phyloP scores from a whole-genome alignment of 176 grass and related monocot species.

The Musa itinerans region DNA sequence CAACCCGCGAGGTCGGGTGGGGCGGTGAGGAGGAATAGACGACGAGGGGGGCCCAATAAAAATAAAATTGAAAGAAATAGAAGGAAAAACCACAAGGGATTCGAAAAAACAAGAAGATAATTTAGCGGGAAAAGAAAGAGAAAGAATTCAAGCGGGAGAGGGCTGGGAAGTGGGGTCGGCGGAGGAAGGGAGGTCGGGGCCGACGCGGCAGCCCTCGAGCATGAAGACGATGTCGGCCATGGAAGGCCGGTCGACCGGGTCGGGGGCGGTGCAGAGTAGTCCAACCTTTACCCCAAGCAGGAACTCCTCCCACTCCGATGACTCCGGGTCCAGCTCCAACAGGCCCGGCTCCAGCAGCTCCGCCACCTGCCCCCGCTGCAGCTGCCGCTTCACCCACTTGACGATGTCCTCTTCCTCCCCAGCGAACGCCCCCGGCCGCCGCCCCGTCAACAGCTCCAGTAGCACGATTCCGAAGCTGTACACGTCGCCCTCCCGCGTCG shows the following conservation, averaged over 20 bases:
- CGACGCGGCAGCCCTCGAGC: conserved; percentile 96
- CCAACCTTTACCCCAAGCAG: conserved; percentile 92
- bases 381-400: conserved; percentile 96
- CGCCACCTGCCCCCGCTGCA: conserved; percentile 74
- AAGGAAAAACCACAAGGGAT: no score
- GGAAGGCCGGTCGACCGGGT: conserved; percentile 68
- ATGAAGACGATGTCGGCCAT: conserved; percentile 99
- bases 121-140: not conserved
- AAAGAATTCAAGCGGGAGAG: conserved; percentile 46
- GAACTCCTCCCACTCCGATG: conserved; percentile 97
- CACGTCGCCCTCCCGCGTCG: conserved; percentile 84
- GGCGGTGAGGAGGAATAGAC: no score
- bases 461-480: conserved; percentile 98
- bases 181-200: conserved; percentile 87
- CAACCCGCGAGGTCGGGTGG: no score
- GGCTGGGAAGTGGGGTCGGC: conserved; percentile 84
- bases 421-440: conserved; percentile 88
- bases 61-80: not conserved
- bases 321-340: conserved; percentile 92
- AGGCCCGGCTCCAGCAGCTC: conserved; percentile 89
- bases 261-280: conserved; percentile 79
- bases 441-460: conserved; percentile 76
- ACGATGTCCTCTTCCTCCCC: conserved; percentile 96
- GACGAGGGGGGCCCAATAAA: not conserved
- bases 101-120: not conserved